phyloP scores from a whole-genome alignment of 129 eudicot species.

The Flaveria brownii region DNA sequence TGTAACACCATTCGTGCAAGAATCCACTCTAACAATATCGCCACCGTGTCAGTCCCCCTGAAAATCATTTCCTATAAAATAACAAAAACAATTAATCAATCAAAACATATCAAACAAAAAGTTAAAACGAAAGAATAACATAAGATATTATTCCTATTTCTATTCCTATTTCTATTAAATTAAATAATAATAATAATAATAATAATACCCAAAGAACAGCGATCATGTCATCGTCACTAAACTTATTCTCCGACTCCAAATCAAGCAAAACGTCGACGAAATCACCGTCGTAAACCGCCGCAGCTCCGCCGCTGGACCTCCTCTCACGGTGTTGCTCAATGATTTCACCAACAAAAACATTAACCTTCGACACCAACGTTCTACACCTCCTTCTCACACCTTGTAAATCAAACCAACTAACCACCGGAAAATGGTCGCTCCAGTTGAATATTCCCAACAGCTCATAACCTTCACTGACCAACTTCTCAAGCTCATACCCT shows the following conservation, averaged over 20 bases:
- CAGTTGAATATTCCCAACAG: slow-evolving; percentile 77
- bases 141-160: slow-evolving; percentile 27
- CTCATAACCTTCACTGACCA: slow-evolving; percentile 90
- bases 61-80: slow-evolving; percentile 86
- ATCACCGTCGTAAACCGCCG: slow-evolving; percentile 46
- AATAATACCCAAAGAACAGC: slow-evolving; percentile 86
- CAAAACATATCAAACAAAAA: slow-evolving; percentile 20
- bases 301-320: slow-evolving; percentile 29
- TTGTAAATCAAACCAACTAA: slow-evolving; percentile 86
- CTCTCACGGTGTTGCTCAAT: slow-evolving; percentile 58
- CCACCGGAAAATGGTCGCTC: slow-evolving; percentile 80
- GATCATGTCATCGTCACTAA: slow-evolving; percentile 74
- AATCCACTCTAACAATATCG: slow-evolving; percentile 86
- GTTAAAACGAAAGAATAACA: slow-evolving; percentile 20
- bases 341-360: slow-evolving; percentile 65
- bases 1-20: slow-evolving; percentile 92
- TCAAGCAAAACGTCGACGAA: slow-evolving; percentile 93
- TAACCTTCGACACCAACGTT: slow-evolving; percentile 55
- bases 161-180: background rate
- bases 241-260: slow-evolving; percentile 64
- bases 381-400: slow-evolving; percentile 76
- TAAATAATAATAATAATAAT: background rate
- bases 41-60: slow-evolving; percentile 96
- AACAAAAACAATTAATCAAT: background rate
- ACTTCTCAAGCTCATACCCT: slow-evolving; percentile 46